These are phyloP conservation scores for Penicillium paneum DNA, from an alignment of 2,329 filamentous ascomycete species.

Conservation along the genomic window DNA sequence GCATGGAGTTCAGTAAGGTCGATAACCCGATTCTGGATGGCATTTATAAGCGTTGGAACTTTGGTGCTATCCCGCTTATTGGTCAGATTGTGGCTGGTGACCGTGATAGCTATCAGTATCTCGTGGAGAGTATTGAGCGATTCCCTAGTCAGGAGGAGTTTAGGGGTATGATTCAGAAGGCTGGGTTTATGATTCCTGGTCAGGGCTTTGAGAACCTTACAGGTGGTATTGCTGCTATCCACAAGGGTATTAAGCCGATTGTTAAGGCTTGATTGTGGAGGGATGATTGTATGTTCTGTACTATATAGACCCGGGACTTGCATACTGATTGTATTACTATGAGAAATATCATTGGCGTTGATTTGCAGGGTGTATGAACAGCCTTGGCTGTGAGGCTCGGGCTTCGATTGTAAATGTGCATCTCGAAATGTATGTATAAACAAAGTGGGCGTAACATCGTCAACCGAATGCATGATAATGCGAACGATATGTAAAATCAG, in stretches of 20 bases:
- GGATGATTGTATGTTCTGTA: slow-evolving; percentile 10
- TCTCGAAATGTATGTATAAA: background rate
- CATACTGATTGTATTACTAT: slow-evolving; percentile 16
- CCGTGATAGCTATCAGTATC: slow-evolving; percentile 93
- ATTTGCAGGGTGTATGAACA: background rate
- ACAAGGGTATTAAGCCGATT: slow-evolving; percentile 85
- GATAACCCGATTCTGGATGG: slow-evolving; percentile 74
- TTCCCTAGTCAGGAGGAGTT: slow-evolving; percentile 88
- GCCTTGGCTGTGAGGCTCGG: background rate
- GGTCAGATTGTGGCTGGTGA: slow-evolving; percentile 93
- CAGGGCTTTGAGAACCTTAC: slow-evolving; percentile 86
- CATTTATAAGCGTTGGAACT: slow-evolving; percentile 93
- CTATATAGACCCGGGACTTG: slow-evolving; percentile 17
- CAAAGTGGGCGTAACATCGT: slow-evolving; percentile 20
- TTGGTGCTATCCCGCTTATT: slow-evolving; percentile 88
- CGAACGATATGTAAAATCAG: slow-evolving; percentile 8
- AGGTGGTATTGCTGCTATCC: slow-evolving; percentile 88
- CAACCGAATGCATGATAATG: slow-evolving; percentile 8
- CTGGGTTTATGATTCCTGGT: slow-evolving; percentile 81
- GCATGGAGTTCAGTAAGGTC: slow-evolving; percentile 91
- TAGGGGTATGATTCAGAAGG: slow-evolving; percentile 56
- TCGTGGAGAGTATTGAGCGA: slow-evolving; percentile 94
- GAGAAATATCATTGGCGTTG: slow-evolving; percentile 7
- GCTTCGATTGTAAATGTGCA: slow-evolving; percentile 3
- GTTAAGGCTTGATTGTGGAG: slow-evolving; percentile 9